Evolutionary conservation across 306 rosid genomes (phyloP), one percentile per base, ranked within the genome.

Genomic region (Trifolium dubium): DNA sequence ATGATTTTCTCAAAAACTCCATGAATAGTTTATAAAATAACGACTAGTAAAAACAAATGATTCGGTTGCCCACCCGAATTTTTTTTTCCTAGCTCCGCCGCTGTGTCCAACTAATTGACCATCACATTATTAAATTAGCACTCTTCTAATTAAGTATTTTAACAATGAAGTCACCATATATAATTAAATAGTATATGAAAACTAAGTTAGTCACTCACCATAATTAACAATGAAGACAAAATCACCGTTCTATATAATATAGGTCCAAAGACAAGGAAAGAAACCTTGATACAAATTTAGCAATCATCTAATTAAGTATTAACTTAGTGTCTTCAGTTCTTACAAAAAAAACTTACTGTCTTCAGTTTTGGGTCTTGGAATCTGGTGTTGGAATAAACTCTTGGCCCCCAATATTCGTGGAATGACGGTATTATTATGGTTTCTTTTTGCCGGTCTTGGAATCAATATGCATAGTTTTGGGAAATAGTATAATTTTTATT

Each of bases 311-410:
- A 23, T 23, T 23, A 23, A 23, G 23, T 23, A 69, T 69, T 9
- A 50, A 32, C 19, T 69, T 69, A 5, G 50, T 69, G 18, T 34
- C 58, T 54, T 69, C 51, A 10, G 4, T 53, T 23, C n/a, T n/a
- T n/a, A n/a, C n/a, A n/a, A n/a, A n/a, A n/a, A n/a, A n/a, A 50
- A 32, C 19, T 69, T 69, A 5, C 35, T 69, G 18, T 34, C 58
- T 54, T 69, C 51, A 10, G 4, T 53, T 23, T 23, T 69, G 64
- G 49, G 53, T 1, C 13, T 69, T 70, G 51, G 64, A 69, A 51
- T 35, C 31, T 69, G 0, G 8, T 35, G 4, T 18, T 69, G 74
- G 64, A 53, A 70, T 53, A 70, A 70, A 70, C 75, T 70, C 19
- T 53, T 70, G 2, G 1, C 5, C 47, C 10, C 30, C 44, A 4